Percentiles rank a stretch among this genome's conserved stretches.
Conservation (phyloP, 768 basidiomycete genomes). For the Leccinum olivaceopallidum region DNA sequence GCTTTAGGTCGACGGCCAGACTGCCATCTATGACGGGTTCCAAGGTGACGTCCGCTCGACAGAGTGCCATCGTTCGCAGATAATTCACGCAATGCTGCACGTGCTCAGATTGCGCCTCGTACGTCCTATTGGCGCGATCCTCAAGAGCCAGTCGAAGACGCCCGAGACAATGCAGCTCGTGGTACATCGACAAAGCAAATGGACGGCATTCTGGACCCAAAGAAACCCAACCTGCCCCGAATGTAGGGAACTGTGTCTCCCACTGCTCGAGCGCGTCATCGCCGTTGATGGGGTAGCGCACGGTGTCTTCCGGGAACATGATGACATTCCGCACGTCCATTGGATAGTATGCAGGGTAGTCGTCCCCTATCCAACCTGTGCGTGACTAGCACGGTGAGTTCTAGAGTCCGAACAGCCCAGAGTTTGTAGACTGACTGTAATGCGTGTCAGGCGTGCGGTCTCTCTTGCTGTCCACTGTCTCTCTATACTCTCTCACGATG, state of each 20-base stretch:
- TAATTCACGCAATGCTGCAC: conserved; percentile 51
- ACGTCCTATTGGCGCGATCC: conserved; percentile 14
- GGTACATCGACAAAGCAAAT: conserved; percentile 39
- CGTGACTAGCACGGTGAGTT: conserved; percentile 1
- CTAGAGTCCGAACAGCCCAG: neutral
- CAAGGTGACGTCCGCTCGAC: conserved; percentile 48
- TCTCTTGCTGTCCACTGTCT: neutral
- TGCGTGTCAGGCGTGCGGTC: conserved; percentile 2
- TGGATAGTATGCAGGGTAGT: conserved; percentile 29
- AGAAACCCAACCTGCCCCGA: conserved; percentile 25
- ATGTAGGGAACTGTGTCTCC: conserved; percentile 24
- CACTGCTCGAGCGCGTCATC: conserved; percentile 23
- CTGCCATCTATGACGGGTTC: conserved; percentile 37
- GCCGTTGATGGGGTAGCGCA: conserved; percentile 27
- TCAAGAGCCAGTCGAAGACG: conserved; percentile 27
- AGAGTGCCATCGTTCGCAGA: conserved; percentile 46
- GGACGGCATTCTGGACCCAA: conserved; percentile 30
- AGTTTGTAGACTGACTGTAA: conserved; percentile 18
- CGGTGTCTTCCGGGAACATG: conserved; percentile 30
- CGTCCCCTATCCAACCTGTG: conserved; percentile 29
- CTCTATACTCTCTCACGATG: conserved; percentile 3
- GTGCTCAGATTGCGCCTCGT: conserved; percentile 22
- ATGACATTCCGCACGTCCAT: conserved; percentile 22
- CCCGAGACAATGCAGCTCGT: conserved; percentile 40
- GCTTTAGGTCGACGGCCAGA: conserved; percentile 22